Evolutionary conservation across 2,329 filamentous ascomycete genomes (phyloP), one percentile per base, ranked within the genome.

Genomic region (Periconia macrospinosa): DNA sequence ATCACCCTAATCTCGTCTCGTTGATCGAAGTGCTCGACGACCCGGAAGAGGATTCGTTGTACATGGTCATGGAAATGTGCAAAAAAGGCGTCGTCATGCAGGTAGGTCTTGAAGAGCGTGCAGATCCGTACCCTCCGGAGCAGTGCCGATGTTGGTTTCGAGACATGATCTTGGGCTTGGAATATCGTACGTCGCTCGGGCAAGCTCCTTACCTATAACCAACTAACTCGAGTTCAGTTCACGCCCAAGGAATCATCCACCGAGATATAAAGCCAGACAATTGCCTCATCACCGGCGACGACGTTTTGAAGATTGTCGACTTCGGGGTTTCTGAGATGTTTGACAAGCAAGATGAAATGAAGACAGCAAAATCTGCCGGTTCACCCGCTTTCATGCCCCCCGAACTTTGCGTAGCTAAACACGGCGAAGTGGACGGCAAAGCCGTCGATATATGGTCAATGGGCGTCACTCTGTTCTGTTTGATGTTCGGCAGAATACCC

Each of bases 261-360:
- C 86, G 94, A 49, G 94, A 99, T 68, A 97, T 99, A 78, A 99
- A 99, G 75, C 94, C 94, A 0, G 94, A 97, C 73, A 99, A 99
- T 64, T 88, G 96, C 49, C 83, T 99, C 8, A 79, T 99, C 40
- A 96, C 92, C 0, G 84, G 88, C 35, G 92, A 97, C 51, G 89
- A 97, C 65, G 86, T 96, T n/a, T 83, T 99, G 49, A 99, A 97
- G 73, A 89, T 99, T 60, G 92, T 96, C 49, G 94, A 97, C 73
- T 99, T 99, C 79, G 94, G 94, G n/a, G 94, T 97, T 8, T 97
- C 93, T 1, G 93, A 99, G 70, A 97, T 99, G 87, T 99, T 99
- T 63, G 89, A 93, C 69, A 96, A 95, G 71, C 81, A 89, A 53
- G 85, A 83, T 1, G 83, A 91, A 44, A 97, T 97, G 94, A 87